Conservation (phyloP, 495 filamentous ascomycete species). For the Lineolata rhizophorae region DNA sequence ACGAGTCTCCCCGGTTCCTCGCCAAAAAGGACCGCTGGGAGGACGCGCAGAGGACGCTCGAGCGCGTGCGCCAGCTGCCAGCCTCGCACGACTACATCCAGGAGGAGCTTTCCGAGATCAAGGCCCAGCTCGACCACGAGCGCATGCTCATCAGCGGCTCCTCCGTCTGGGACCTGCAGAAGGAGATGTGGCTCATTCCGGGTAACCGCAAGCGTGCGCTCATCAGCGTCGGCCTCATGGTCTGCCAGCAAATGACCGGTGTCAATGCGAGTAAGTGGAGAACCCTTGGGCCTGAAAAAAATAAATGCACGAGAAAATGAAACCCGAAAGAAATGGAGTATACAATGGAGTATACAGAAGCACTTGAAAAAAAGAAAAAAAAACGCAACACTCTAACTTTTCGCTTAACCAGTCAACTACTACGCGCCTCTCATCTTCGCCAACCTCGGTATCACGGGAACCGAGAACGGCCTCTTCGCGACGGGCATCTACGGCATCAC, state of each 20-base stretch:
- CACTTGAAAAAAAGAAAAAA: too few relatives aligned
- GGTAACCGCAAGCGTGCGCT: constrained; percentile 42
- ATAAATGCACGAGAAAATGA: too few relatives aligned
- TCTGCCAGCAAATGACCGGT: constrained; percentile 52
- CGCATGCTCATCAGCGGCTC: constrained; percentile 37
- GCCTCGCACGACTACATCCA: constrained; percentile 39
- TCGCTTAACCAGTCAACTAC: constrained; percentile 32
- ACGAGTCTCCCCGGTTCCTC: constrained; percentile 52
- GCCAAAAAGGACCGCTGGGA: constrained; percentile 51
- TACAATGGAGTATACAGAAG: too few relatives aligned
- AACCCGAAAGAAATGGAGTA: too few relatives aligned
- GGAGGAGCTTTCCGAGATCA: constrained; percentile 43
- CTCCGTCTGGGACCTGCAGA: constrained; percentile 38
- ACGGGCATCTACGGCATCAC: constrained; percentile 12
- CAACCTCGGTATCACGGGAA: constrained; percentile 10
- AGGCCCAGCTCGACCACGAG: constrained; percentile 47
- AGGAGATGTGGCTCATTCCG: constrained; percentile 48
- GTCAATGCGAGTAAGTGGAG: too few relatives aligned
- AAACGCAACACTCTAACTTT: neutral
- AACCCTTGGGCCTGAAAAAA: too few relatives aligned
- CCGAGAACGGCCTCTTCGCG: constrained; percentile 9
- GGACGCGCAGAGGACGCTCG: constrained; percentile 31
- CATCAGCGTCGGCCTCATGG: constrained; percentile 37
- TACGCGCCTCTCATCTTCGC: constrained; percentile 43
- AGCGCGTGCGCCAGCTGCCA: constrained; percentile 28